Base-by-base conservation (phyloP, 2,329 filamentous ascomycete species). In the Pyricularia sp. region DNA sequence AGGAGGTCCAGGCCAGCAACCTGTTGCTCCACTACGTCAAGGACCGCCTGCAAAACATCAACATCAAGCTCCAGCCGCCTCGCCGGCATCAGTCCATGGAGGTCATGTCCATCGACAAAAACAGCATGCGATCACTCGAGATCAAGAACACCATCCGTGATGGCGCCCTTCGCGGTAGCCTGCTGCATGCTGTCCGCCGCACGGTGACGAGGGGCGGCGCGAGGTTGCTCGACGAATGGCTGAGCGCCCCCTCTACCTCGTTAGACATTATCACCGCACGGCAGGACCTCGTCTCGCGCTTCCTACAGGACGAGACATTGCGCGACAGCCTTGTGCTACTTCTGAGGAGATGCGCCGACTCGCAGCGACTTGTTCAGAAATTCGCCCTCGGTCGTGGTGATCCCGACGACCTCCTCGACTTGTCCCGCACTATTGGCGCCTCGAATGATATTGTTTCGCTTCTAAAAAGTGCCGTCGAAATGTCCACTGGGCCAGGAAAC, bases 201-300 rank as follows among this genome's bases (percentile, higher is more conserved):
- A 99, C 95, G 0, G 92, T 93, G 20, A 99, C 95, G 0, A 97
- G 94, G 76, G 94, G 94, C 72, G 95, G 95, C 68, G 90, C 93
- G 26, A 87, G 95, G 59, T 83, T 98, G 66, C 83, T 99, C 7
- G 90, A 90, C 71, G 90, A 93, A 73, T 93, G 95, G 83, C 81
- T 99, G n/a, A 89, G 75, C 66, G 90, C 93, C 0, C 95, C 95
- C 0, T 97, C 94, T 0, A 95, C 94, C n/a, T 96, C 91, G 10
- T 79, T 97, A 4, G 81, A 87, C 5, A 85, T 90, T 3, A 97
- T 99, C 73, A 90, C 90, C 71, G 84, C 87, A 69, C 87, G 95
- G 4, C 88, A 97, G 65, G 90, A 97, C 73, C 83, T 98, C 0
- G 93, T 97, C 4, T 86, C 90, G 25, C 85, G 88, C 64, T 91